Percentiles rank a stretch among this genome's conserved stretches.
phyloP scores from a whole-genome alignment of 768 basidiomycete genomes.

The Agaricus blazei region DNA sequence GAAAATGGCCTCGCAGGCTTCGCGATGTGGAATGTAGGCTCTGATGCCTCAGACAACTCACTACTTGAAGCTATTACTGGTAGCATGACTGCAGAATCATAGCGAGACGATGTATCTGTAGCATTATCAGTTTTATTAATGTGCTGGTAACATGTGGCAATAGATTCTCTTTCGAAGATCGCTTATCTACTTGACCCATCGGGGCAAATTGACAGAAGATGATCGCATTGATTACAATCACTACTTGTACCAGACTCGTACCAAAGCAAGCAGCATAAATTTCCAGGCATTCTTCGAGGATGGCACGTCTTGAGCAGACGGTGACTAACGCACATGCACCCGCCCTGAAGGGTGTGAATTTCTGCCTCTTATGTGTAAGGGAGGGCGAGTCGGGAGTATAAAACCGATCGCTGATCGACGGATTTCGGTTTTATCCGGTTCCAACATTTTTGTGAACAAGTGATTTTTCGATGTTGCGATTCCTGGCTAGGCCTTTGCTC shows the following conservation, averaged over 20 bases:
- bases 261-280: too few species aligned
- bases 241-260: too few species aligned
- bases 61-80: slow-evolving; percentile 50
- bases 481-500: slow-evolving; percentile 28
- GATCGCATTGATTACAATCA: too few species aligned
- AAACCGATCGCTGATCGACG: slow-evolving; percentile 10
- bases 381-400: slow-evolving; percentile 5
- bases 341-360: too few species aligned
- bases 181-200: too few species aligned
- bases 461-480: slow-evolving; percentile 31
- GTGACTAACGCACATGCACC: too few species aligned
- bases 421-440: slow-evolving; percentile 25
- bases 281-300: too few species aligned
- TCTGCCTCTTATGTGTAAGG: not conserved
- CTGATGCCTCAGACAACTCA: slow-evolving; percentile 48
- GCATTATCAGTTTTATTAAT: not conserved
- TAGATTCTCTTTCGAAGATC: not conserved
- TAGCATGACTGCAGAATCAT: slow-evolving; percentile 21
- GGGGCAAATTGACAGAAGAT: too few species aligned
- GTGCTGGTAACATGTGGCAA: not conserved
- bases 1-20: slow-evolving; percentile 47
- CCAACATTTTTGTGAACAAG: slow-evolving; percentile 16
- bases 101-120: not conserved
- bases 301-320: too few species aligned
- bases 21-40: slow-evolving; percentile 58